A percentile compares a stretch with the other conserved stretches of the same genome.
These are phyloP conservation scores for Aureobasidium sp. DNA, from an alignment of 2,329 filamentous ascomycete genomes.

Conservation along the genomic window DNA sequence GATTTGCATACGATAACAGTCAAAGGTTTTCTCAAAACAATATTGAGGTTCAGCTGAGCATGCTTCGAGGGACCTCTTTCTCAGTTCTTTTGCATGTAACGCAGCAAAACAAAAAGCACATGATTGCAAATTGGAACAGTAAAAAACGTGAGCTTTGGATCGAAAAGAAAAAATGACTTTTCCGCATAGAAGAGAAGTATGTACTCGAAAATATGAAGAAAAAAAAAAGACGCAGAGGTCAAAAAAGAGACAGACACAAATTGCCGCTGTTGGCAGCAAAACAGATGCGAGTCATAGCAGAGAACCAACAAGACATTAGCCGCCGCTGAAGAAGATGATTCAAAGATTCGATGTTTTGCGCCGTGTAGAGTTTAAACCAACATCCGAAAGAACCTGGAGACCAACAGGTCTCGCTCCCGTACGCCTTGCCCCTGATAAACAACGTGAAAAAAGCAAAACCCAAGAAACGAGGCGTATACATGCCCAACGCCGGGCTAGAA, in stretches of 20 bases:
- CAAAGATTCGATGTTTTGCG: not conserved
- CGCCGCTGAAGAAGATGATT: not conserved
- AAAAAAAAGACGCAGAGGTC: not conserved
- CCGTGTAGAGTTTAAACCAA: not conserved
- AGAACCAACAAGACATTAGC: not conserved
- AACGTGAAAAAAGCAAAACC: not conserved
- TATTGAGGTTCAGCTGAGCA: too few relatives aligned
- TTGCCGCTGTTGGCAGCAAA: not conserved
- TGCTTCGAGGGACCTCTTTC: too few relatives aligned
- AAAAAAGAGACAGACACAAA: not conserved
- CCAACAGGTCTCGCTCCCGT: not conserved
- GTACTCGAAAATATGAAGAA: not conserved
- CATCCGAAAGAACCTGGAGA: not conserved
- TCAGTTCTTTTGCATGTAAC: too few relatives aligned
- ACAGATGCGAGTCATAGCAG: not conserved
- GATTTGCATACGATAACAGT: too few relatives aligned
- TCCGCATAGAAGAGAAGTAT: not conserved
- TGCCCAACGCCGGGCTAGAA: conserved; percentile 3
- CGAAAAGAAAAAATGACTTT: not conserved
- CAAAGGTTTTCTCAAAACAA: too few relatives aligned
- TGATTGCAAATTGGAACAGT: too few relatives aligned
- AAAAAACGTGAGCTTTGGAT: not conserved
- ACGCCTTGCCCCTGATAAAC: not conserved
- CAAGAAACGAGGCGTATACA: not conserved
- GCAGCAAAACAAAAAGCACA: too few relatives aligned